Base-by-base conservation (phyloP, 768 basidiomycete genomes). In the Vararia minispora region DNA sequence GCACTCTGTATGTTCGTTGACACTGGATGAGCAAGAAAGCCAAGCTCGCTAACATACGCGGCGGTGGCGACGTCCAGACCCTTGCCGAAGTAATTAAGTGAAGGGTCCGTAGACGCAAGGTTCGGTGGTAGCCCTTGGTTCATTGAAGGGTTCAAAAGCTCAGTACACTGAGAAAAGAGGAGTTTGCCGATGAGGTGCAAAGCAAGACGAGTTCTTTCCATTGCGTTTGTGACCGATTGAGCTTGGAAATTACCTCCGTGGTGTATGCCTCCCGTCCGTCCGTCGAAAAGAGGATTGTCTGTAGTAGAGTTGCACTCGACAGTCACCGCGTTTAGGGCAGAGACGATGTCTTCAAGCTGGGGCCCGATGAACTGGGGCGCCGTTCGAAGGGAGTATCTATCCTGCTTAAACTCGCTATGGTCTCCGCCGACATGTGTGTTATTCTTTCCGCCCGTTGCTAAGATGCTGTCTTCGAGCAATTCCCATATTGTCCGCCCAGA, bases 181-280 rank as follows among this genome's bases (percentile, higher is more conserved):
- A 72, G 50, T 50, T 68, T 68, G 40, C 68, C 70, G 35, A 71
- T 51, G 49, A 65, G 65, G 43, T 65, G 62, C 7, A 71, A 51
- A 1, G 65, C 58, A 18, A 70, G 57, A 16, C 85, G 79, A 14
- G 80, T 81, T 58, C 85, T 84, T 55, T 89, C 86, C 81, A 87
- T 87, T 11, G 76, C 74, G 41, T 82, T 85, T n/a, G 84, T 83
- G 28, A 88, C 74, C 3, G 83, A 65, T 68, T 84, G 79, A 0
- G 83, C 82, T 53, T 88, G 85, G 72, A 90, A 89, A 55, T 88
- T 88, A n/a, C 86, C 86, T 21, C 83, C 86, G 40, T 86, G 69
- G 55, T 86, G 81, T 17, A 86, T 64, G 35, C 58, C 61, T 2
- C 75, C 74, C 6, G 69, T 71, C 47, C 74, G 66, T 23, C 66